Conservation (phyloP, 2,329 filamentous ascomycete genomes). For the Sordariomycetes sp. region DNA sequence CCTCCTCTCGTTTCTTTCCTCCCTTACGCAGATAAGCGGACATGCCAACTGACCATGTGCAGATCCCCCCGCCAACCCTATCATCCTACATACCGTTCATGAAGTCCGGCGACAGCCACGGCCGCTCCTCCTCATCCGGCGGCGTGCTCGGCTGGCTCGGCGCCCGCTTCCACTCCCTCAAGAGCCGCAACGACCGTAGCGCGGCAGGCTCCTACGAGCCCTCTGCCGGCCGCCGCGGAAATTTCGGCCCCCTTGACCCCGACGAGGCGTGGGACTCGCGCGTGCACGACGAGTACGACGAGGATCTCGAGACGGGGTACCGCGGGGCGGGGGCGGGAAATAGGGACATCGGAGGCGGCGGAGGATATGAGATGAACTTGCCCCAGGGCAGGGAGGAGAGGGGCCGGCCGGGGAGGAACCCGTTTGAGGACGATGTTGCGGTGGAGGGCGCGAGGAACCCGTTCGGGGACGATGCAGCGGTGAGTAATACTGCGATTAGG, state of each 20-base stretch:
- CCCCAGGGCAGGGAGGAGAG: conserved; percentile 28
- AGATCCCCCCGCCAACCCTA: conserved; percentile 61
- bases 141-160: conserved; percentile 66
- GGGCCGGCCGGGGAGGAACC: conserved; percentile 12
- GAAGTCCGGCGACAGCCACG: conserved; percentile 32
- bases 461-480: conserved; percentile 52
- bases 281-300: conserved; percentile 58
- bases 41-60: neutral
- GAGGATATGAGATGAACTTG: conserved; percentile 39
- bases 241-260: conserved; percentile 62
- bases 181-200: conserved; percentile 53
- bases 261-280: conserved; percentile 81
- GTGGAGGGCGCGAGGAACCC: conserved; percentile 40
- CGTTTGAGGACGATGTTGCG: neutral
- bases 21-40: neutral
- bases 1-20: neutral
- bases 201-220: conserved; percentile 64
- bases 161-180: conserved; percentile 52
- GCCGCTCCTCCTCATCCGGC: conserved; percentile 40
- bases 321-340: conserved; percentile 11
- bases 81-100: conserved; percentile 64
- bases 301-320: conserved; percentile 16
- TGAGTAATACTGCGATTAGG: conserved; percentile 50
- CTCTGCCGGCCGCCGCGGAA: conserved; percentile 27
- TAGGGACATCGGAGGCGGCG: conserved; percentile 22